These are phyloP conservation scores for Trichoderma virens DNA, from an alignment of 495 filamentous ascomycete genomes.

Conservation along the genomic window DNA sequence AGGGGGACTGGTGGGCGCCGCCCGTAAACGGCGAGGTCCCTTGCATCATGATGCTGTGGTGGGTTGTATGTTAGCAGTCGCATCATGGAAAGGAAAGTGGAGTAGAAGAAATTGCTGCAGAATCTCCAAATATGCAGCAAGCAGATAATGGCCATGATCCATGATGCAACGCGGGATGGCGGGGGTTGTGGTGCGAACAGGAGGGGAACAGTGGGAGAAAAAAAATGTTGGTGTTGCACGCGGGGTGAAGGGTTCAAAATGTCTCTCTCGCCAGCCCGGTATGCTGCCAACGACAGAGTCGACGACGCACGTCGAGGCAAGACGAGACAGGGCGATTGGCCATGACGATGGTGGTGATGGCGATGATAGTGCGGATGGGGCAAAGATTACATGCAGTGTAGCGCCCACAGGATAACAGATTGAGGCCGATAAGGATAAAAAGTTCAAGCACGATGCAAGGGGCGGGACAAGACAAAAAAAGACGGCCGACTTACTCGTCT, in stretches of 20 bases:
- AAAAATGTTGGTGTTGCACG: not conserved
- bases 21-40: conserved; percentile 77
- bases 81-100: conserved; percentile 12
- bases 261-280: not conserved
- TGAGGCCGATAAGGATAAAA: conserved; percentile 10
- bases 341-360: not conserved
- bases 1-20: conserved; percentile 76
- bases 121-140: not conserved
- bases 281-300: too few species aligned
- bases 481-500: conserved; percentile 75
- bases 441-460: not conserved
- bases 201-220: not conserved
- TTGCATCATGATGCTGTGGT: conserved; percentile 81
- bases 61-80: conserved; percentile 19
- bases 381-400: not conserved
- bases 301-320: not conserved
- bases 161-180: not conserved
- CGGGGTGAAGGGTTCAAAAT: not conserved
- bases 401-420: conserved; percentile 10
- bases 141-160: conserved; percentile 1
- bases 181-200: not conserved
- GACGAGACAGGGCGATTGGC: not conserved
- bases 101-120: conserved; percentile 12
- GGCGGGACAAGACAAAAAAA: conserved; percentile 7
- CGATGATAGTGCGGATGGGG: not conserved